A percentile compares a stretch with the other conserved stretches of the same genome.
These are phyloP conservation scores for Sporothrix dimorphospora DNA, from an alignment of 2,329 filamentous ascomycete species.

Conservation along the genomic window DNA sequence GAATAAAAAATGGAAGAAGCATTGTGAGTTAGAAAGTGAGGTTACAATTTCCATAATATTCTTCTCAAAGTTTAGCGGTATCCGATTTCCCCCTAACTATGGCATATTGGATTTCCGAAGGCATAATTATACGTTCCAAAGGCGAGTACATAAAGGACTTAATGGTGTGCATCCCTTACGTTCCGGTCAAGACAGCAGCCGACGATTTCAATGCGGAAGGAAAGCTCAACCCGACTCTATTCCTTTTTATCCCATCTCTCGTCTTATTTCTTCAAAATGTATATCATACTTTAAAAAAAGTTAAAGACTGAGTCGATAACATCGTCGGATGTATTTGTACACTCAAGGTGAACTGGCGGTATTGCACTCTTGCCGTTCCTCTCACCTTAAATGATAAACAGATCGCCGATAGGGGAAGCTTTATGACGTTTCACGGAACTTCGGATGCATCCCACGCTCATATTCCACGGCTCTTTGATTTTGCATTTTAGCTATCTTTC, in stretches of 20 bases:
- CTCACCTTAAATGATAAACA: neutral
- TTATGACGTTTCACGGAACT: constrained; percentile 1
- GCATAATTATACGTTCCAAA: constrained; percentile 3
- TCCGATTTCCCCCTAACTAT: neutral
- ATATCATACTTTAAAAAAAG: neutral
- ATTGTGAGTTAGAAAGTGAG: neutral
- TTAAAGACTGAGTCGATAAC: neutral
- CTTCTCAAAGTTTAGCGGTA: neutral
- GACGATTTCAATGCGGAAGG: neutral
- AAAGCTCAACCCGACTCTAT: neutral
- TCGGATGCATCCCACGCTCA: constrained; percentile 1
- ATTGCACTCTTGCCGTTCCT: neutral
- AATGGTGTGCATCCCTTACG: constrained; percentile 17
- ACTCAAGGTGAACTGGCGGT: neutral
- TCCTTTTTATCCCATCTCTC: neutral
- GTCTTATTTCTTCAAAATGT: neutral
- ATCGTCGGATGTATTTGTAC: neutral
- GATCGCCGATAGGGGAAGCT: neutral
- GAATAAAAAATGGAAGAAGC: neutral
- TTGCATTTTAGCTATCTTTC: neutral
- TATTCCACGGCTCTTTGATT: neutral
- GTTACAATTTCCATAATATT: neutral
- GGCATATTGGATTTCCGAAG: neutral
- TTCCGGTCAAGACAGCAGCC: neutral
- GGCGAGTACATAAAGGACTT: neutral